phyloP scores from a whole-genome alignment of 2,329 filamentous ascomycete genomes.

The Apiospora marii region DNA sequence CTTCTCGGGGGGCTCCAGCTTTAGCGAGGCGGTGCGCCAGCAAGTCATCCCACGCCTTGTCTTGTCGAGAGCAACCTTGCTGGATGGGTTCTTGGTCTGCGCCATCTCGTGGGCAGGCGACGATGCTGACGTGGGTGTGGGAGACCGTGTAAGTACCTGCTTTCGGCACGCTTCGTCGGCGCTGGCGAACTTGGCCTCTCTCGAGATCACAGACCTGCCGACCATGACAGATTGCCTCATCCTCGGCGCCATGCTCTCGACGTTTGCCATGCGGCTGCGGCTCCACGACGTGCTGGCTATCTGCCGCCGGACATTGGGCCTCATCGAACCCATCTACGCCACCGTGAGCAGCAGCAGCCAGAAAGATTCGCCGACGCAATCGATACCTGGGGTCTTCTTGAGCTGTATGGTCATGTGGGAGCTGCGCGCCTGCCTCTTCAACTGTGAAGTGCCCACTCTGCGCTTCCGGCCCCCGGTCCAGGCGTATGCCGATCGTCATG shows the following conservation, averaged over 20 bases:
- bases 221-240: conserved; percentile 6
- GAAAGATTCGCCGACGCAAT: background rate
- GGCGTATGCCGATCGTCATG: conserved; percentile 36
- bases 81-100: background rate
- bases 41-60: background rate
- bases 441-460: background rate
- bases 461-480: background rate
- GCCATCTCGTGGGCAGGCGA: background rate
- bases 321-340: background rate
- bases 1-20: background rate
- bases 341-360: background rate
- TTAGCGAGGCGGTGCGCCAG: background rate
- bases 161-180: background rate
- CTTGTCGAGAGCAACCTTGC: background rate
- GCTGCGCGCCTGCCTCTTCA: background rate
- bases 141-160: background rate
- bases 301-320: background rate
- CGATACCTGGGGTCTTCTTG: background rate
- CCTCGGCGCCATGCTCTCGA: background rate
- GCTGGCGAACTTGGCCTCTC: background rate
- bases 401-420: conserved; percentile 14
- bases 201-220: background rate
- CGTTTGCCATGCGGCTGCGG: background rate
- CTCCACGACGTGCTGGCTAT: background rate
- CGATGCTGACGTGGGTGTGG: background rate